These are phyloP conservation scores for Aegilops umbellulata DNA, from an alignment of 176 grass and related monocot species.

Conservation along the genomic window DNA sequence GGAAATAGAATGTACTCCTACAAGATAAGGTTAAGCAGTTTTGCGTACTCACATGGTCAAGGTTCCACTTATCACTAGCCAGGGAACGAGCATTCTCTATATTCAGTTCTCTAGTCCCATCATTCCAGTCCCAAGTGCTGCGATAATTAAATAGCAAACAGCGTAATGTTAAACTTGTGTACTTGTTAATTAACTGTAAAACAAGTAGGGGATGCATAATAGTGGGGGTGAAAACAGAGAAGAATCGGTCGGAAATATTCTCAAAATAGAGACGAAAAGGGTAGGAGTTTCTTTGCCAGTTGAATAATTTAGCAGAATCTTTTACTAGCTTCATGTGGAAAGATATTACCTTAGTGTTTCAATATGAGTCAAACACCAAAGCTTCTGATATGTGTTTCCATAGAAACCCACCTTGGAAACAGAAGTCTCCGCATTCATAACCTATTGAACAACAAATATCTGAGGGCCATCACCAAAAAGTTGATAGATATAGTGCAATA, in stretches of 20 bases:
- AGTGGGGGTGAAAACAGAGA: not conserved
- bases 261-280: not conserved
- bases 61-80: conserved; percentile 76
- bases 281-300: not conserved
- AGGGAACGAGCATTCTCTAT: conserved; percentile 78
- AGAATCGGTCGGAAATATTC: not conserved
- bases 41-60: conserved; percentile 51
- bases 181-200: not conserved
- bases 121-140: conserved; percentile 89
- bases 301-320: not conserved
- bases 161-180: conserved; percentile 6
- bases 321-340: not conserved
- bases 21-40: not conserved
- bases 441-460: conserved; percentile 48
- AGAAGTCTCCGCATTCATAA: conserved; percentile 95
- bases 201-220: not conserved
- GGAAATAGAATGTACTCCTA: not conserved
- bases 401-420: conserved; percentile 82
- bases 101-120: conserved; percentile 57
- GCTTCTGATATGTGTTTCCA: conserved; percentile 71
- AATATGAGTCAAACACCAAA: conserved; percentile 98
- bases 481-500: not conserved
- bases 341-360: conserved; percentile 80
- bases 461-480: not conserved
- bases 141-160: conserved; percentile 24